phyloP scores from a whole-genome alignment of 2,329 filamentous ascomycete species.

The Taxawa tesnikishii region DNA sequence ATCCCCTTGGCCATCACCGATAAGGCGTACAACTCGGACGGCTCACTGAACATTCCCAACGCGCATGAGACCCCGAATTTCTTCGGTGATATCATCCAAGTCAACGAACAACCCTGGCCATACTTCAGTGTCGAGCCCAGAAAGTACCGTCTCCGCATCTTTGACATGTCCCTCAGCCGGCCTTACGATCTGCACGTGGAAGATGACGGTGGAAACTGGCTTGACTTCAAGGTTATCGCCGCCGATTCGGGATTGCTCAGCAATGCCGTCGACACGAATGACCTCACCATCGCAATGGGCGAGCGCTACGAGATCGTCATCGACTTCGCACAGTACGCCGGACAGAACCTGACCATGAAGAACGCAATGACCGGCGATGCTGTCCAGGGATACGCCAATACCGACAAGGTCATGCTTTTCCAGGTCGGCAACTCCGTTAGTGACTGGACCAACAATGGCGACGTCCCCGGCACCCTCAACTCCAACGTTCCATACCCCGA shows the following conservation, averaged over 20 bases:
- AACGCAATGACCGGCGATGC: constrained; percentile 14
- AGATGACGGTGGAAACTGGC: constrained; percentile 17
- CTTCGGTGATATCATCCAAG: constrained; percentile 47
- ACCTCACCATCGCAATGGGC: constrained; percentile 39
- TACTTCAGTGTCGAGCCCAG: constrained; percentile 45
- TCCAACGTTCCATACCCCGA: constrained; percentile 15
- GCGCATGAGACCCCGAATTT: constrained; percentile 31
- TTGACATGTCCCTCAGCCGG: constrained; percentile 36
- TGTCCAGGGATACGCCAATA: constrained; percentile 39
- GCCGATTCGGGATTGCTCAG: constrained; percentile 43
- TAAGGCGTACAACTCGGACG: constrained; percentile 40
- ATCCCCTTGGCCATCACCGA: constrained; percentile 38
- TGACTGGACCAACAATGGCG: constrained; percentile 25
- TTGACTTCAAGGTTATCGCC: constrained; percentile 42
- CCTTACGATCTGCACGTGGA: constrained; percentile 40
- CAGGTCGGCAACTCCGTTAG: constrained; percentile 15
- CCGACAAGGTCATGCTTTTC: constrained; percentile 36
- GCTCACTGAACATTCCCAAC: constrained; percentile 35
- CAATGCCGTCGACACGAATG: constrained; percentile 28
- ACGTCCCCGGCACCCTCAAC: constrained; percentile 17
- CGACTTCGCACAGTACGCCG: constrained; percentile 39
- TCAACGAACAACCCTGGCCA: constrained; percentile 49
- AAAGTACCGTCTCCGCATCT: constrained; percentile 46
- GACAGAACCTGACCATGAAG: constrained; percentile 28
- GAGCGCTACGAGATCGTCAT: constrained; percentile 48